These are phyloP conservation scores for Chytridiales sp. DNA, from an alignment of 371 early-diverging fungal genomes.

Conservation along the genomic window DNA sequence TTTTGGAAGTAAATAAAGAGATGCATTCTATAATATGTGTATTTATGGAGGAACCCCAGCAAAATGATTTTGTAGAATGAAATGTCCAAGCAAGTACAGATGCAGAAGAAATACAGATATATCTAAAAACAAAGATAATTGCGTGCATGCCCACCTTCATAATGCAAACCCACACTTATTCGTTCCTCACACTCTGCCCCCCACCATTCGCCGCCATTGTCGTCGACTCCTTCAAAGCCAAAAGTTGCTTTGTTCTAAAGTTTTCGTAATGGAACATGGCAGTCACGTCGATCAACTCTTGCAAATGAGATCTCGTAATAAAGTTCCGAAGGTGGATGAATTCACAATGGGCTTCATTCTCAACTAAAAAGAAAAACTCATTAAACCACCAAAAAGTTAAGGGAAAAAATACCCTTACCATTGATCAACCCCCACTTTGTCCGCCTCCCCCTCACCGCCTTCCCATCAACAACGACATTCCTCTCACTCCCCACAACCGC, in stretches of 20 bases:
- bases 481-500: slow-evolving; percentile 88
- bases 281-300: slow-evolving; percentile 87
- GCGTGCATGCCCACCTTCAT: no score
- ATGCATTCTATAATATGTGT: no score
- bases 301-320: slow-evolving; percentile 83
- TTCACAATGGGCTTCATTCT: slow-evolving; percentile 87
- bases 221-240: slow-evolving; percentile 76
- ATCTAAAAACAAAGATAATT: no score
- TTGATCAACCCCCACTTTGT: slow-evolving; percentile 91
- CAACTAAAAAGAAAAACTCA: slow-evolving; percentile 62
- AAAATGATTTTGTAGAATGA: no score
- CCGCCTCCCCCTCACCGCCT: slow-evolving; percentile 80
- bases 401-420: slow-evolving; percentile 59
- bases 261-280: slow-evolving; percentile 89
- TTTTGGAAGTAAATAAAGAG: no score
- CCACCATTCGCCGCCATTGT: no score
- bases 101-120: no score
- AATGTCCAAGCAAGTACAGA: no score
- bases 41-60: no score
- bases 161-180: no score
- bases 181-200: slow-evolving; percentile 1
- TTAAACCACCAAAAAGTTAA: no score
- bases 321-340: slow-evolving; percentile 89
- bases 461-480: slow-evolving; percentile 78
- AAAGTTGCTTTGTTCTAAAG: slow-evolving; percentile 85